A percentile compares a stretch with the other conserved stretches of the same genome.
Evolutionary conservation across 192 early-diverging fungal genomes (phyloP).

Genomic region (Podochytrium sp.): DNA sequence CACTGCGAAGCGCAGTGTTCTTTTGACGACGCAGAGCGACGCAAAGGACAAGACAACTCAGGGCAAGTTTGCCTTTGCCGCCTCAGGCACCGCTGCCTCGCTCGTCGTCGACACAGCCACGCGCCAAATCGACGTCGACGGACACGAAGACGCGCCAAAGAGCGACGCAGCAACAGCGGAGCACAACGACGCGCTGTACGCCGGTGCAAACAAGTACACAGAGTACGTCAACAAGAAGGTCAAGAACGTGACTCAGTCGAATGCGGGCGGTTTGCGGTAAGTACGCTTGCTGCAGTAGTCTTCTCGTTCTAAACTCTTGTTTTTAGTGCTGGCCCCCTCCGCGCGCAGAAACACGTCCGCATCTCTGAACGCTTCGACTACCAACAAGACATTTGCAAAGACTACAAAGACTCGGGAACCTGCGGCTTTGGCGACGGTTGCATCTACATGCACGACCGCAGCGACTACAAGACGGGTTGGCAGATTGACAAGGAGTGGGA

Average conservation of each 20-base stretch:
- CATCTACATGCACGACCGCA: constrained; percentile 96
- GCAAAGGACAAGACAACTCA: not conserved
- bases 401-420: constrained; percentile 79
- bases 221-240: constrained; percentile 65
- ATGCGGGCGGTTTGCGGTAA: constrained; percentile 48
- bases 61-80: constrained; percentile 1
- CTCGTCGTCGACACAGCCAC: constrained; percentile 47
- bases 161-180: not conserved
- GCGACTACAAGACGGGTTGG: constrained; percentile 96
- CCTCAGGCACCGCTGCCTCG: constrained; percentile 50
- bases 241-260: constrained; percentile 58
- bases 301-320: not conserved
- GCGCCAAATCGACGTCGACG: constrained; percentile 55
- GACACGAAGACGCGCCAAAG: constrained; percentile 5
- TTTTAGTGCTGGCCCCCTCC: constrained; percentile 71
- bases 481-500: constrained; percentile 99
- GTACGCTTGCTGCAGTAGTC: not conserved
- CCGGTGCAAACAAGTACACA: constrained; percentile 71
- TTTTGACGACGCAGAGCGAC: too few relatives aligned
- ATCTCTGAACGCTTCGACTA: constrained; percentile 91
- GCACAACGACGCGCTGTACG: constrained; percentile 57
- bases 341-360: constrained; percentile 73
- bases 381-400: constrained; percentile 98
- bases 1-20: too few relatives aligned
- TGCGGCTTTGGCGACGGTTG: constrained; percentile 99